Base-by-base conservation (phyloP, 257 asterid species). In the Parsonsia alboflavescens region DNA sequence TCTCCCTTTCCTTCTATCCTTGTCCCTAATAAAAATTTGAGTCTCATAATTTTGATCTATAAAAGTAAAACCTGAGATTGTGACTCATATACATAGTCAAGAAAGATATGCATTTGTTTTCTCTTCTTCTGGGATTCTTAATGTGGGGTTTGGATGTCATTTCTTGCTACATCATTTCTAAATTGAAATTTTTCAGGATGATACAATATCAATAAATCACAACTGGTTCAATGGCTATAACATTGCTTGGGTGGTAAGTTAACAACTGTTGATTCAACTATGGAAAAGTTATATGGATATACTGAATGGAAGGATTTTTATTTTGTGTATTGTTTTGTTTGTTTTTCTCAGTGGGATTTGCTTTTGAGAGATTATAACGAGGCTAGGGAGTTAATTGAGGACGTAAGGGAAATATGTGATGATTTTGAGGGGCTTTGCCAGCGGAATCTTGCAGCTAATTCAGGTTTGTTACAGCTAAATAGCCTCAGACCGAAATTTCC, bases 361-460 rank as follows among this genome's bases (percentile, higher is more conserved):
- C 98, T 95, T 74, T 82, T 87, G 79, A 92, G 75, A 84, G 99
- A 95, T 84, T 92, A 95, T 76, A 73, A 81, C 2, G 98, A 95
- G 82, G 99, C 99, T 65, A 82, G 79, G 82, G 85, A 87, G 73
- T 89, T 87, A 59, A 89, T 95, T 68, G 98, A 92, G 74, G 99
- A 95, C 84, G 87, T 95, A 75, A 92, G 82, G 81, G 98, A 90
- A 72, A 84, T 88, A 74, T 89, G 96, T 75, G 96, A 95, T 71
- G 93, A 95, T 77, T 95, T 95, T 83, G 98, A 95, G 88, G 93
- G 80, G 77, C 92, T 95, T 72, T 95, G 97, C 81, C 99, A 95
- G 86, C 81, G 86, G 63, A 95, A 95, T 85, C 99, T 92, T 22
- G 99, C 97, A 5, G 93, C 99, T 61, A 95, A 95, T 83, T 89